Evolutionary conservation across 1,284 basidiomycete species (phyloP).

Genomic region (Ceratobasidium sp.): DNA sequence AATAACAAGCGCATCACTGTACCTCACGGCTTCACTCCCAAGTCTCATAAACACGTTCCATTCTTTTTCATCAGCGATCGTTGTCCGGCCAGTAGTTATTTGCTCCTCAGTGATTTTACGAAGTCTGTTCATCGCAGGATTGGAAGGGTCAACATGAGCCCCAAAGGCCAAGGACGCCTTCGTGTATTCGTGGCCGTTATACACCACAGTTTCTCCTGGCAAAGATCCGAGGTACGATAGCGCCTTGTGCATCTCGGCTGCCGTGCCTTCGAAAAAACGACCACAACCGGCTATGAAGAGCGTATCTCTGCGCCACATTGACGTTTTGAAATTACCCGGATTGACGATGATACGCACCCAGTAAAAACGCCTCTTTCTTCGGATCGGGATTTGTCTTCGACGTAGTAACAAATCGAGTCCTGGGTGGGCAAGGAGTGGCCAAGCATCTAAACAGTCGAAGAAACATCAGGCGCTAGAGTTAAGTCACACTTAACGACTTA

Average conservation of each 20-base stretch:
- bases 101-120: slow-evolving; percentile 66
- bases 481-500: slow-evolving; percentile 56
- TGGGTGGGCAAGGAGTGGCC: slow-evolving; percentile 95
- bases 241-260: slow-evolving; percentile 86
- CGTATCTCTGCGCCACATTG: slow-evolving; percentile 73
- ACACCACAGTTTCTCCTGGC: slow-evolving; percentile 86
- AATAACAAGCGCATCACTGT: slow-evolving; percentile 54
- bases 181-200: slow-evolving; percentile 96
- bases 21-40: slow-evolving; percentile 71
- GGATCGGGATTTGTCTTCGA: slow-evolving; percentile 67
- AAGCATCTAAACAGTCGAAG: slow-evolving; percentile 70
- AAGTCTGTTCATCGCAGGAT: slow-evolving; percentile 70
- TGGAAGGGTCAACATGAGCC: slow-evolving; percentile 71
- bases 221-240: slow-evolving; percentile 82
- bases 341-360: slow-evolving; percentile 63
- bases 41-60: slow-evolving; percentile 90
- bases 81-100: slow-evolving; percentile 81
- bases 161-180: slow-evolving; percentile 74
- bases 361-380: slow-evolving; percentile 87
- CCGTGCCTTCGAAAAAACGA: slow-evolving; percentile 96
- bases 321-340: slow-evolving; percentile 2
- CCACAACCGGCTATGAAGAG: slow-evolving; percentile 95
- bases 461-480: neutral
- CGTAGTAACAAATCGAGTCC: slow-evolving; percentile 94
- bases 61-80: slow-evolving; percentile 86